A percentile compares a stretch with the other conserved stretches of the same genome.
Conservation (phyloP, 352 stramenopile species). For the Phytophthora pisi region DNA sequence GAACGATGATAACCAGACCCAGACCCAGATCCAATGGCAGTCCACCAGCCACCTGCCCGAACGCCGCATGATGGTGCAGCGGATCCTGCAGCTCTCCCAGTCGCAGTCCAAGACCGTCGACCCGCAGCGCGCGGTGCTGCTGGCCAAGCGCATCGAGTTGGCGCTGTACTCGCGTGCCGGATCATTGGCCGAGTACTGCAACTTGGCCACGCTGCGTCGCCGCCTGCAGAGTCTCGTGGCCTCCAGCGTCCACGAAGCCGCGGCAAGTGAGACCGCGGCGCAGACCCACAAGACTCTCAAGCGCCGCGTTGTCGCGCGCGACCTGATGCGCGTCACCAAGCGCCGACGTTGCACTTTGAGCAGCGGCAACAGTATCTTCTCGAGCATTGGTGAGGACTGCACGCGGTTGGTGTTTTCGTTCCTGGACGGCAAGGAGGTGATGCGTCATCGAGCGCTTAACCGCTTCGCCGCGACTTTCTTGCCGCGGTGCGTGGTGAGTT, state of each 20-base stretch:
- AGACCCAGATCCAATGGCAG: constrained; percentile 52
- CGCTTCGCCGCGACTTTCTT: constrained; percentile 54
- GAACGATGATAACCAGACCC: too few species aligned
- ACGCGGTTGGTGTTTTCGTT: constrained; percentile 62
- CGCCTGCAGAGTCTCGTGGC: constrained; percentile 75
- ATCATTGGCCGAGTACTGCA: constrained; percentile 72
- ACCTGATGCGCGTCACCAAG: constrained; percentile 40
- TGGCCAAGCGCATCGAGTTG: constrained; percentile 80
- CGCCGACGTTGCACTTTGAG: constrained; percentile 36
- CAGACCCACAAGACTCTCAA: constrained; percentile 20
- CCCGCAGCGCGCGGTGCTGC: constrained; percentile 26
- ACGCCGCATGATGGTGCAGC: constrained; percentile 73
- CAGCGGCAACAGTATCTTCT: constrained; percentile 27
- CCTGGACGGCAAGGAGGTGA: constrained; percentile 62
- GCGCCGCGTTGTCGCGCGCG: constrained; percentile 29
- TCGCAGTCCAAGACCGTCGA: constrained; percentile 25
- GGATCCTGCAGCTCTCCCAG: constrained; percentile 68
- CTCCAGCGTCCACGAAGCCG: constrained; percentile 68
- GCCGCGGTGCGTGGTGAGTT: constrained; percentile 50
- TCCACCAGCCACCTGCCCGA: constrained; percentile 57
- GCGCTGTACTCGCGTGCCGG: constrained; percentile 72
- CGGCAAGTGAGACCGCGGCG: constrained; percentile 33
- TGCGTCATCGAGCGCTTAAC: constrained; percentile 56
- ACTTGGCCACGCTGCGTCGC: constrained; percentile 69
- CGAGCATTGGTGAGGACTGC: constrained; percentile 52